Base-by-base conservation (phyloP, 371 early-diverging fungal genomes). In the Dentiscutata heterogama region DNA sequence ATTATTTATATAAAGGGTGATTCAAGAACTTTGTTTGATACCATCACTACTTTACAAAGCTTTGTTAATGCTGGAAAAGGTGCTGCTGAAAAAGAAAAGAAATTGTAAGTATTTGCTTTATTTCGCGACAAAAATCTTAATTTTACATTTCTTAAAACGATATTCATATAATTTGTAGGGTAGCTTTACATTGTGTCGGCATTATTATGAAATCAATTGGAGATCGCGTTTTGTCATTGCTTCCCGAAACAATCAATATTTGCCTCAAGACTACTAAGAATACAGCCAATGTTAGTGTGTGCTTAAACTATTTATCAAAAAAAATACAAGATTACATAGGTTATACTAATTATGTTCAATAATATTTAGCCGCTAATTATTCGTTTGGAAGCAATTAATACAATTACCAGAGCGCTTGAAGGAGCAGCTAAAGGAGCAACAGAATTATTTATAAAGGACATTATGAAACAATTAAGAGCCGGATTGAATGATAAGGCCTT, bases 401-500 rank as follows among this genome's bases (percentile, higher is more conserved):
- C 96, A 18, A 87, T 97, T 39, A 88, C 88, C 0, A 84, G 90
- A 60, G 83, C 94, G 42, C 82, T 98, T 14, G 90, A 88, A 63
- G 97, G 96, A 8, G 95, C 95, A 4, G 95, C 96, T 42, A 94
- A 94, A 72, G 94, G 93, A 13, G 90, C 93, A 16, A 88, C 88
- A 0, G 98, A 97, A 20, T 83, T 87, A 5, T 91, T 91, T 39
- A 84, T 91, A 60, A 95, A 93, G 82, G 98, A 98, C 27, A 84
- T 95, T 16, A 84, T 91, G 71, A 96, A 96, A 84, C 82, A 89
- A 0, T 88, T 95, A 14, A 90, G 91, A 56, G 42, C 88, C 18
- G 94, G 94, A 14, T 82, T 97, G 58, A 73, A 86, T 1, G 96
- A 97, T 84, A 96, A 96, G 83, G 89, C 93, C 13, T 87, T 94